These are phyloP conservation scores for Alternaria panax DNA, from an alignment of 2,329 filamentous ascomycete genomes.

Conservation along the genomic window DNA sequence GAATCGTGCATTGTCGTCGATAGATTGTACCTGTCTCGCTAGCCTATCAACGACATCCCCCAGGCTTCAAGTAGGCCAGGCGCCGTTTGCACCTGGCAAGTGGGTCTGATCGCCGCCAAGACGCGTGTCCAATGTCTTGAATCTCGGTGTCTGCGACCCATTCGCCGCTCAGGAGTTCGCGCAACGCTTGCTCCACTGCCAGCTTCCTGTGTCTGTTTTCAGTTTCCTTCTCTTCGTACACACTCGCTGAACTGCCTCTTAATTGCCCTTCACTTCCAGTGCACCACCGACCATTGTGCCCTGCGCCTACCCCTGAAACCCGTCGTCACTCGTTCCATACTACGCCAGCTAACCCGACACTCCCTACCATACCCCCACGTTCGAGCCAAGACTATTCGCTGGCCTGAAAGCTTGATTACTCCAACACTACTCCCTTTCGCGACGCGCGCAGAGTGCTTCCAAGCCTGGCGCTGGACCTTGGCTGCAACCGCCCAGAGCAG, in stretches of 20 bases:
- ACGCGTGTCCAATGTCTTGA: slow-evolving; percentile 18
- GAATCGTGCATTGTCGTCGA: slow-evolving; percentile 8
- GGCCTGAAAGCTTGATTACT: not conserved
- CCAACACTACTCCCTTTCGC: slow-evolving; percentile 1
- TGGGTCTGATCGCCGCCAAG: slow-evolving; percentile 19
- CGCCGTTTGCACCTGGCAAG: slow-evolving; percentile 11
- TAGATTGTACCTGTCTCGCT: slow-evolving; percentile 7
- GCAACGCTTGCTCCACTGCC: slow-evolving; percentile 18
- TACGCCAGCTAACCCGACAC: slow-evolving; percentile 28
- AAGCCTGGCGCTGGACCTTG: slow-evolving; percentile 37
- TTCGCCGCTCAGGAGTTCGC: slow-evolving; percentile 19
- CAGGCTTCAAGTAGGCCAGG: slow-evolving; percentile 5
- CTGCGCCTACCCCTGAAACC: slow-evolving; percentile 24
- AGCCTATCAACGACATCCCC: slow-evolving; percentile 17
- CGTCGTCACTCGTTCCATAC: slow-evolving; percentile 43
- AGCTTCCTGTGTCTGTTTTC: slow-evolving; percentile 7
- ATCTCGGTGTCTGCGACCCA: slow-evolving; percentile 11
- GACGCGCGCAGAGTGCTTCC: slow-evolving; percentile 16
- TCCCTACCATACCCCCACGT: slow-evolving; percentile 13
- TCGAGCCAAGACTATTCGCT: slow-evolving; percentile 1
- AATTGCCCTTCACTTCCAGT: not conserved
- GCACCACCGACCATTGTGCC: slow-evolving; percentile 5
- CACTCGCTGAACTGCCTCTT: slow-evolving; percentile 23
- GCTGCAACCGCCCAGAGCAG: slow-evolving; percentile 18
- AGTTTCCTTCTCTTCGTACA: slow-evolving; percentile 11